A percentile compares a stretch with the other conserved stretches of the same genome.
phyloP scores from a whole-genome alignment of 768 basidiomycete genomes.

The Phylloporus sp. region DNA sequence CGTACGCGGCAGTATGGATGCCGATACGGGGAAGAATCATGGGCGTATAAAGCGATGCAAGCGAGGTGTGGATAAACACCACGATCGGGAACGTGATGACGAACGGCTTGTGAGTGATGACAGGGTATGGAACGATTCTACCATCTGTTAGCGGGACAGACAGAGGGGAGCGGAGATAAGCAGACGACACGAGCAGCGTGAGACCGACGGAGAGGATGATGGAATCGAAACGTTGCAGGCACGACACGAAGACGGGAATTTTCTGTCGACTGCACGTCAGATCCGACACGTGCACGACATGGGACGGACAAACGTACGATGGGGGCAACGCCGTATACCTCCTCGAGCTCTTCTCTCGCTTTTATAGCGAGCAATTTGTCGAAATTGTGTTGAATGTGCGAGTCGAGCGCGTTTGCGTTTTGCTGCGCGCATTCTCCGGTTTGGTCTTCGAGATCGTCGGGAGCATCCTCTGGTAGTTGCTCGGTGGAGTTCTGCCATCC shows the following conservation, averaged over 20 bases:
- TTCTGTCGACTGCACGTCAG: constrained; percentile 37
- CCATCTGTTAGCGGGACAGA: constrained; percentile 27
- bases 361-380: constrained; percentile 60
- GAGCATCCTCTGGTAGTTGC: constrained; percentile 6
- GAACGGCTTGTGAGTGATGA: constrained; percentile 33
- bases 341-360: constrained; percentile 70
- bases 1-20: constrained; percentile 71
- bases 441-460: constrained; percentile 22
- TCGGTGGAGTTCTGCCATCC: constrained; percentile 11
- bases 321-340: constrained; percentile 73
- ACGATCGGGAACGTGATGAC: constrained; percentile 40
- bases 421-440: background rate
- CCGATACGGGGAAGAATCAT: constrained; percentile 66
- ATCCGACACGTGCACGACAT: background rate
- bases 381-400: constrained; percentile 59
- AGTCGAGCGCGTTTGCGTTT: constrained; percentile 18
- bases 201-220: constrained; percentile 66
- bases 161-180: constrained; percentile 55
- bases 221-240: constrained; percentile 70
- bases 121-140: constrained; percentile 12
- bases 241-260: constrained; percentile 75
- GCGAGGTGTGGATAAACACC: constrained; percentile 45
- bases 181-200: constrained; percentile 46
- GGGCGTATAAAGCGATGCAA: constrained; percentile 64
- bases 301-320: constrained; percentile 49